phyloP scores from a whole-genome alignment of 2,329 filamentous ascomycete genomes.

The Pseudovirgaria hyperparasitica region DNA sequence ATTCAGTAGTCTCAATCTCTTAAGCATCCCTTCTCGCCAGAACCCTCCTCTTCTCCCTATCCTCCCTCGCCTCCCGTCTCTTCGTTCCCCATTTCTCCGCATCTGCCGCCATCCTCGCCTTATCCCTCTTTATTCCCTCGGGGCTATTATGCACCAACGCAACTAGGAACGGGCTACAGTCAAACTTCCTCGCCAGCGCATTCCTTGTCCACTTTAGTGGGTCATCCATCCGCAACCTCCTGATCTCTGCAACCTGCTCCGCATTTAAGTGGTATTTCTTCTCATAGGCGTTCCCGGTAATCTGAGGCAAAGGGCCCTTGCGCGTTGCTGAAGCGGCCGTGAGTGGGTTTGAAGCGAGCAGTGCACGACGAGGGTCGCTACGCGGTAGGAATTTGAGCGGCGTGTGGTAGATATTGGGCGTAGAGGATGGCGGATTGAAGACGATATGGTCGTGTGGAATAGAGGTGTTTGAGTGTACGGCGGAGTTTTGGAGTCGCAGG shows the following conservation, averaged over 20 bases:
- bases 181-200: constrained; percentile 48
- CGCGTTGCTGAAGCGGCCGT: constrained; percentile 9
- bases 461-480: no score
- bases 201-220: constrained; percentile 47
- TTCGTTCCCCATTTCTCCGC: constrained; percentile 46
- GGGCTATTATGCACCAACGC: constrained; percentile 40
- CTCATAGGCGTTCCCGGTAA: constrained; percentile 37
- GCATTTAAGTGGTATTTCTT: constrained; percentile 50
- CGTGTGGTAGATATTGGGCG: constrained; percentile 51
- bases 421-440: constrained; percentile 53
- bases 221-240: constrained; percentile 39
- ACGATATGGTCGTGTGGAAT: constrained; percentile 40
- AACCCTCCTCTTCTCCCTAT: constrained; percentile 45
- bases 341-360: constrained; percentile 28
- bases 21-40: constrained; percentile 47
- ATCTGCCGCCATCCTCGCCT: constrained; percentile 37
- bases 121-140: no score
- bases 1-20: no score
- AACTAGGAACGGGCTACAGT: constrained; percentile 50
- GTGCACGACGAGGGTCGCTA: constrained; percentile 39
- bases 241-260: constrained; percentile 46
- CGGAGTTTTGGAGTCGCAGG: no score
- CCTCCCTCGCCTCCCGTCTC: constrained; percentile 48
- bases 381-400: constrained; percentile 51
- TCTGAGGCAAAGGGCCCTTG: constrained; percentile 28